A percentile compares a stretch with the other conserved stretches of the same genome.
These are phyloP conservation scores for Stachybotrys chlorohalonatus DNA, from an alignment of 2,329 filamentous ascomycete species.

Conservation along the genomic window DNA sequence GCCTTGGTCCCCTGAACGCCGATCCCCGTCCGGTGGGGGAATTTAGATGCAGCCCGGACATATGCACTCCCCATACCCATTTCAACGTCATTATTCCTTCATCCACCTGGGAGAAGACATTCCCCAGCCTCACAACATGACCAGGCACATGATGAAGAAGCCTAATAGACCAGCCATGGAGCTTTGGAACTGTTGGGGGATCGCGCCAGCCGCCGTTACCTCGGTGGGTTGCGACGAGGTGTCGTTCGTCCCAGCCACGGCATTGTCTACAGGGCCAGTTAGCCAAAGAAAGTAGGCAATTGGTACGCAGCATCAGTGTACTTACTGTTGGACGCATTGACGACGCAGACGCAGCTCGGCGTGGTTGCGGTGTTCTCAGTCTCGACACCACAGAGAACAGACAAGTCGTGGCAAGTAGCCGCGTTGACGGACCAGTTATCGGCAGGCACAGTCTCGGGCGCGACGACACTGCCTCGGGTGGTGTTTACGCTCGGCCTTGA, in stretches of 20 bases:
- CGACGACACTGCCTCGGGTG: neutral
- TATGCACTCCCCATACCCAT: neutral
- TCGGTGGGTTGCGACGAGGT: constrained; percentile 15
- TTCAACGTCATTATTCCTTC: neutral
- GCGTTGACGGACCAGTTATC: neutral
- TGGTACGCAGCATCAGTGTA: neutral
- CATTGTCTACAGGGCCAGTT: neutral
- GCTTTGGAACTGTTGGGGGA: constrained; percentile 20
- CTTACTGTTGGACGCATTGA: neutral
- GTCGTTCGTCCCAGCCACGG: constrained; percentile 12
- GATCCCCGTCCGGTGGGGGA: neutral
- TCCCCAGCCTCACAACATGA: constrained; percentile 15
- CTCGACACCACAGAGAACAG: neutral
- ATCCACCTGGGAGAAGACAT: neutral
- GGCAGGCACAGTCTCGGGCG: neutral
- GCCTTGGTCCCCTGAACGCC: neutral
- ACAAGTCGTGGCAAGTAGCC: neutral
- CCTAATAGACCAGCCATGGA: constrained; percentile 25
- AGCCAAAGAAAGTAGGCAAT: neutral
- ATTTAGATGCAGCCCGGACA: neutral
- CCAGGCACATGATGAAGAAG: constrained; percentile 26
- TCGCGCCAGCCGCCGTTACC: constrained; percentile 22
- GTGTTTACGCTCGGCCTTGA: neutral
- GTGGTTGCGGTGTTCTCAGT: neutral
- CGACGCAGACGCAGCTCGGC: neutral